Base-by-base conservation (phyloP, 1,284 basidiomycete species). In the Porodaedalea pini region DNA sequence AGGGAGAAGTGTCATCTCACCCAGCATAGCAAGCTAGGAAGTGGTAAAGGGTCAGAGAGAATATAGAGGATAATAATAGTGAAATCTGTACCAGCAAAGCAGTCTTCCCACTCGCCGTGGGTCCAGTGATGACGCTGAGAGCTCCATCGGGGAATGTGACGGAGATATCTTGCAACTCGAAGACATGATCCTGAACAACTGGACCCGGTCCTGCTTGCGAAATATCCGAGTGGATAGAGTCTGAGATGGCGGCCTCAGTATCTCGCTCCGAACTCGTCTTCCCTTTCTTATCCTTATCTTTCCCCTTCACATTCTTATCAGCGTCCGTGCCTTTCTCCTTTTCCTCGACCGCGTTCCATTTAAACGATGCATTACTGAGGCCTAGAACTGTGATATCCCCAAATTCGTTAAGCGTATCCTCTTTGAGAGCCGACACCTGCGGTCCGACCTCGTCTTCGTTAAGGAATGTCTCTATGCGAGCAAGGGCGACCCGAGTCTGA, bases 51-150 rank as follows among this genome's bases (percentile, higher is more conserved):
- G 79, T 79, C 83, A 61, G 11, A 37, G n/a, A 10, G 36, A n/a
- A 4, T 43, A 31, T 19, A 58, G 5, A 15, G 59, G 17, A 60
- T 17, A n/a, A 19, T n/a, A 25, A 66, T 23, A 27, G 19, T 36
- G 17, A 2, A 36, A 23, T 15, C 31, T 32, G 17, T 51, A 83
- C 82, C 54, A 90, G 72, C 4, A 92, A 70, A 0, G 88, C 86
- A 0, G 88, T 89, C 73, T 94, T 94, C 10, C 91, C 91, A 37
- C 83, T 83, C 0, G 88, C 90, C 0, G 90, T 91, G 0, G 90
- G 86, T 2, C 86, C 85, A 36, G 82, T 85, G 50, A 90, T 73
- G 7, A 89, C 70, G 0, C 81, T 81, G 47, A 90, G 67, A 67
- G 82, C 74, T 11, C 85, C 83, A 37, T 85, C 79, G 0, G 90